Evolutionary conservation across 495 filamentous ascomycete genomes (phyloP), one percentile per base, ranked within the genome.

Genomic region (Penicillium nucicola): DNA sequence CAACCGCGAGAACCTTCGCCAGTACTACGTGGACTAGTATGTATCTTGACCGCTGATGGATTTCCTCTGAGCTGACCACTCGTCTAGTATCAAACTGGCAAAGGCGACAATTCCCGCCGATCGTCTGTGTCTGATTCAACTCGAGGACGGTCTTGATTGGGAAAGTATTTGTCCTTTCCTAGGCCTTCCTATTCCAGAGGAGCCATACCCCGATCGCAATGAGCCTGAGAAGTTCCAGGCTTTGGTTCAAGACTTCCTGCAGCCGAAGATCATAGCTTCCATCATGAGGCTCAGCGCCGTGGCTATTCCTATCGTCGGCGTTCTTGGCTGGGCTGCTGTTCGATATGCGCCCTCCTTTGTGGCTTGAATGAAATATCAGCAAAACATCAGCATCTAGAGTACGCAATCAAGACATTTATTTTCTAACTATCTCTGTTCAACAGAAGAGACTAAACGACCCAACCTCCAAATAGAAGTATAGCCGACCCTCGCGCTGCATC

Each of bases 121-220:
- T 12, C 57, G 54, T 1, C 25, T 60, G 0, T 53, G 57, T n/a
- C 18, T 58, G 0, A 57, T 65, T 20, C 33, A 48, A 14, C 53
- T 62, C 2, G 55, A 63, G 11, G 52, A 61, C 6, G 60, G 57
- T 2, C 48, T 63, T 6, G 60, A 49, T 17, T 66, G 62, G 62
- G 52, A 60, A n/a, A 37, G 40, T 0, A 63, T 66, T 23, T 66
- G 62, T 31, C 62, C 62, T 1, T 66, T 66, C 39, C 33, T 66
- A 1, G 62, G 28, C 1, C 8, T 58, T n/a, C 52, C 56, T 2
- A 31, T 66, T 28, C 62, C 62, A 6, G 42, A 56, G 4, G 51
- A 45, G n/a, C 20, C 44, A 4, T 66, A 66, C 43, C 59, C 59
- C 12, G 51, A 41, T 28, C 56, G 60, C 1, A 66, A 66, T 33